A percentile compares a stretch with the other conserved stretches of the same genome.
phyloP scores from a whole-genome alignment of 2,329 filamentous ascomycete genomes.

The Annulohypoxylon truncatum region DNA sequence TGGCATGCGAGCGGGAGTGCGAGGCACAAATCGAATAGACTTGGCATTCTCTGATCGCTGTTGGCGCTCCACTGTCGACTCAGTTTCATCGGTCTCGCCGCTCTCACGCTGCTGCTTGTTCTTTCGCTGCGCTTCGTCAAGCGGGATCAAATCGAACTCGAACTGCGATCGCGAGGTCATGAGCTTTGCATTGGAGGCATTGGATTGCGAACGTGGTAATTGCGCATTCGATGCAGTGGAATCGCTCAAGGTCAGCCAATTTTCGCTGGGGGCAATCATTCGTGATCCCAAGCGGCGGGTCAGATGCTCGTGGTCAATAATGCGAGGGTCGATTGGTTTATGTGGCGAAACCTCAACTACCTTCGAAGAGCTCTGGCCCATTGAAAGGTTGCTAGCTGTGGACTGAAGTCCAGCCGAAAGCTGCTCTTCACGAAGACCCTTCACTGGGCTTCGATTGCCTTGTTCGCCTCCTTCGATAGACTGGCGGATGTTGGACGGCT shows the following conservation, averaged over 20 bases:
- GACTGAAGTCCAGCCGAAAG: not conserved
- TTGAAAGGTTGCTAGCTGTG: not conserved
- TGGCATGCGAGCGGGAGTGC: not conserved
- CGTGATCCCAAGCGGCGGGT: constrained; percentile 5
- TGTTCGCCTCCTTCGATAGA: not conserved
- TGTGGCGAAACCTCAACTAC: not conserved
- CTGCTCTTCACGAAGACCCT: constrained; percentile 11
- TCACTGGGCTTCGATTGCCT: not conserved
- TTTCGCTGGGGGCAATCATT: not conserved
- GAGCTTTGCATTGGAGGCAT: constrained; percentile 27
- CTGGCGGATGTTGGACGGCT: not conserved
- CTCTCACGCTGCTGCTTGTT: constrained; percentile 45
- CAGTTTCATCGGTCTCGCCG: constrained; percentile 45
- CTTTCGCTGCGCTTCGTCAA: constrained; percentile 42
- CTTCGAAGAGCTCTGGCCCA: not conserved
- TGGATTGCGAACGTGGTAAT: too few species aligned
- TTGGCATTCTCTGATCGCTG: constrained; percentile 27
- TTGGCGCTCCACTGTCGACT: constrained; percentile 27
- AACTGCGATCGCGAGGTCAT: constrained; percentile 42
- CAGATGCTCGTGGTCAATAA: constrained; percentile 30
- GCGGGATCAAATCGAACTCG: constrained; percentile 45
- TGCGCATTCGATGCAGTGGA: not conserved
- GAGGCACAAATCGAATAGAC: not conserved
- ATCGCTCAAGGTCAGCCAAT: not conserved
- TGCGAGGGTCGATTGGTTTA: not conserved